These are phyloP conservation scores for Xylaria sp. DNA, from an alignment of 2,329 filamentous ascomycete species.

Conservation along the genomic window DNA sequence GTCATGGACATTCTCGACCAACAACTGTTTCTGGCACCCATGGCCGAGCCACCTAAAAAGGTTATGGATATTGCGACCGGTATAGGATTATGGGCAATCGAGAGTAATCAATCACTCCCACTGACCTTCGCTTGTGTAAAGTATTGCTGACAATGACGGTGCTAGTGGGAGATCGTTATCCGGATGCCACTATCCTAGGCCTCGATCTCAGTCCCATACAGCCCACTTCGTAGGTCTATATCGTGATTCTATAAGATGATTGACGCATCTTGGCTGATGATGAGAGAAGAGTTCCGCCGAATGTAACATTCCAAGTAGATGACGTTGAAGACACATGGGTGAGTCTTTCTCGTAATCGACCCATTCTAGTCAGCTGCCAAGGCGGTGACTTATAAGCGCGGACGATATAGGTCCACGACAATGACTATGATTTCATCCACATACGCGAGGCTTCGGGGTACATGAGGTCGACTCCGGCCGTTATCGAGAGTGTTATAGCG, in stretches of 20 bases:
- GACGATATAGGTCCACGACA: slow-evolving; percentile 35
- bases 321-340: slow-evolving; percentile 44
- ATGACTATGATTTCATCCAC: slow-evolving; percentile 43
- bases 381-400: slow-evolving; percentile 16
- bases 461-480: slow-evolving; percentile 37
- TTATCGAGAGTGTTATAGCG: slow-evolving; percentile 39
- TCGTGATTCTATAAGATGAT: slow-evolving; percentile 8
- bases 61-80: slow-evolving; percentile 41
- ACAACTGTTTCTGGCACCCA: slow-evolving; percentile 39
- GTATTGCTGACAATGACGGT: slow-evolving; percentile 28
- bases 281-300: slow-evolving; percentile 40
- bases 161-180: slow-evolving; percentile 41
- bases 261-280: slow-evolving; percentile 24
- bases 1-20: slow-evolving; percentile 50
- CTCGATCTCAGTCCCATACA: slow-evolving; percentile 44
- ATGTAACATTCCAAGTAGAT: slow-evolving; percentile 43
- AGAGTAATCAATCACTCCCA: slow-evolving; percentile 29
- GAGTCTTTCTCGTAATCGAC: slow-evolving; percentile 18
- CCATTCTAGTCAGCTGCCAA: slow-evolving; percentile 1
- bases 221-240: slow-evolving; percentile 39
- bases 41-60: slow-evolving; percentile 36
- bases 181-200: slow-evolving; percentile 39
- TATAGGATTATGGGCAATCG: slow-evolving; percentile 40
- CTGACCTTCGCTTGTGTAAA: neutral
- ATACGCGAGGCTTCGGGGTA: slow-evolving; percentile 41